phyloP scores from a whole-genome alignment of 2,329 filamentous ascomycete genomes.

The Mycogone perniciosa region DNA sequence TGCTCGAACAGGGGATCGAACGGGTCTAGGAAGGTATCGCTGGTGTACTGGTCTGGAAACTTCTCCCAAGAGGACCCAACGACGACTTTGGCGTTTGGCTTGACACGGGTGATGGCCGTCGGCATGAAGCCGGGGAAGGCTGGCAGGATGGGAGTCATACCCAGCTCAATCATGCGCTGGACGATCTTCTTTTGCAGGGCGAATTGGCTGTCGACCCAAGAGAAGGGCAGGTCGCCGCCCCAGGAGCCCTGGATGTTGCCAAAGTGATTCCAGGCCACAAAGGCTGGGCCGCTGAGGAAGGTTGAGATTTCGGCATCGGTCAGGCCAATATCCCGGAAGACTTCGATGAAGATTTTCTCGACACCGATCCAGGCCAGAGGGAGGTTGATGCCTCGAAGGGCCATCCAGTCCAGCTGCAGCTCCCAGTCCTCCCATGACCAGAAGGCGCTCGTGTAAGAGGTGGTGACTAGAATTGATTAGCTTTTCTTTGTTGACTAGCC shows the following conservation, averaged over 20 bases:
- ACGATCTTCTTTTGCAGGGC: slow-evolving; percentile 43
- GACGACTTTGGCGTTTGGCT: slow-evolving; percentile 38
- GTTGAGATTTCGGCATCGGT: slow-evolving; percentile 36
- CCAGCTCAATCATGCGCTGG: slow-evolving; percentile 42
- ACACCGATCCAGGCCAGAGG: slow-evolving; percentile 45
- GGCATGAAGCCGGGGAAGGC: slow-evolving; percentile 46
- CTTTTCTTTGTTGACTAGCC: neutral
- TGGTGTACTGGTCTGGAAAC: slow-evolving; percentile 36
- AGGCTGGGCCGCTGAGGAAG: slow-evolving; percentile 44
- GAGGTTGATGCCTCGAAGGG: slow-evolving; percentile 43
- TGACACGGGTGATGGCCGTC: slow-evolving; percentile 30
- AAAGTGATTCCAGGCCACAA: slow-evolving; percentile 47
- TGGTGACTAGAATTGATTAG: slow-evolving; percentile 33
- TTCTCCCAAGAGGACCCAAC: slow-evolving; percentile 38
- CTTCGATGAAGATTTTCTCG: slow-evolving; percentile 43
- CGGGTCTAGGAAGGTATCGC: slow-evolving; percentile 42
- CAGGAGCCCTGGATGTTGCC: slow-evolving; percentile 47
- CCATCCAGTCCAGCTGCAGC: slow-evolving; percentile 45
- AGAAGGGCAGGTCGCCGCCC: slow-evolving; percentile 35
- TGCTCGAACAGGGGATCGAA: slow-evolving; percentile 36
- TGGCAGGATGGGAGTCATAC: slow-evolving; percentile 45
- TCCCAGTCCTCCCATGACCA: slow-evolving; percentile 50
- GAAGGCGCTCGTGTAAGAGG: slow-evolving; percentile 44
- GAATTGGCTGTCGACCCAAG: slow-evolving; percentile 43
- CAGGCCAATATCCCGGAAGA: slow-evolving; percentile 40